These are phyloP conservation scores for Ceratocystiopsis brevicomis DNA, from an alignment of 2,329 filamentous ascomycete species.

Conservation along the genomic window DNA sequence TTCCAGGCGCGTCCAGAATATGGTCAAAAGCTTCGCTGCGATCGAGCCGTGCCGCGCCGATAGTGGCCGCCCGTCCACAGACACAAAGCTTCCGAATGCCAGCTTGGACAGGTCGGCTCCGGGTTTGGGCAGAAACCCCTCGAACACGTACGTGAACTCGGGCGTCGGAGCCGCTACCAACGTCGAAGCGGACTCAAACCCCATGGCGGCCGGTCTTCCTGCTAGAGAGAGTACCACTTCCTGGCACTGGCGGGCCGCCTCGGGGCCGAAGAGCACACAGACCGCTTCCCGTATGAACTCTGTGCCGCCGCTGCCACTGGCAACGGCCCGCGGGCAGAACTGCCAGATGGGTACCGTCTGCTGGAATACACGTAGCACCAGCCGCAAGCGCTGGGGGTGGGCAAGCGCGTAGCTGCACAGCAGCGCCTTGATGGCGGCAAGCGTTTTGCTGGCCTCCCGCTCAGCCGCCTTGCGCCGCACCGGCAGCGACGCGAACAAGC, in stretches of 20 bases:
- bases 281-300: constrained; percentile 36
- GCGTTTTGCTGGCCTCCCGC: constrained; percentile 36
- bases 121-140: constrained; percentile 38
- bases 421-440: constrained; percentile 38
- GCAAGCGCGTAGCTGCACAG: constrained; percentile 48
- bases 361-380: constrained; percentile 41
- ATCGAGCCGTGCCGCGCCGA: constrained; percentile 30
- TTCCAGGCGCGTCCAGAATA: constrained; percentile 26
- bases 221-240: neutral
- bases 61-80: constrained; percentile 49
- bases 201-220: constrained; percentile 15
- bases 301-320: neutral
- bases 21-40: constrained; percentile 36
- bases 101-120: constrained; percentile 25
- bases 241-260: constrained; percentile 4
- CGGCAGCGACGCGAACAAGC: constrained; percentile 41
- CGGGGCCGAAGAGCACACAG: constrained; percentile 41
- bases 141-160: constrained; percentile 17
- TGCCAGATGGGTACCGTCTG: constrained; percentile 6
- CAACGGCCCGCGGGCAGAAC: constrained; percentile 7
- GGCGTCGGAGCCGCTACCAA: too few relatives aligned
- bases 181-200: too few relatives aligned
- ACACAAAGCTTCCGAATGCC: constrained; percentile 39
- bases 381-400: constrained; percentile 35
- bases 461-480: constrained; percentile 41